These are phyloP conservation scores for Actinomortierella wolfii DNA, from an alignment of 371 early-diverging fungal genomes.

Conservation along the genomic window DNA sequence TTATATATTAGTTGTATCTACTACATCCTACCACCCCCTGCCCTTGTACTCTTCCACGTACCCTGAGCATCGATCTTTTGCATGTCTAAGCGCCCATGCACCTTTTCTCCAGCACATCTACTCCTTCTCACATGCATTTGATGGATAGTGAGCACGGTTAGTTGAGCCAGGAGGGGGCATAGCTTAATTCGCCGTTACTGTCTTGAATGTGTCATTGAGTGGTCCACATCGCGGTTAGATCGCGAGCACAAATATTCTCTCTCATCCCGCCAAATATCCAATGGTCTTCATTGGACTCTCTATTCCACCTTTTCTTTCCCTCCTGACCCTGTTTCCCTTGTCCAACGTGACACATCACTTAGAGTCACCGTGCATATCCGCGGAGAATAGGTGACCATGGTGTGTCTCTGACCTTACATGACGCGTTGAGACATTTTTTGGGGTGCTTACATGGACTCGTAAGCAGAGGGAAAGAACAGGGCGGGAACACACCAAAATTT, in stretches of 20 bases:
- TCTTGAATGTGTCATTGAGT: neutral
- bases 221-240: too few relatives aligned
- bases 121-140: too few relatives aligned
- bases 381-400: neutral
- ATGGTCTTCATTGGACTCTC: too few relatives aligned
- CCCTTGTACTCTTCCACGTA: neutral
- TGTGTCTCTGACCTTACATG: neutral
- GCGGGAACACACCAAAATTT: neutral
- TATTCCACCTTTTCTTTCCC: too few relatives aligned
- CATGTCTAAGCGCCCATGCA: neutral
- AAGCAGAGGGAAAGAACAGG: too few relatives aligned
- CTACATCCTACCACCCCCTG: neutral
- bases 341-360: neutral
- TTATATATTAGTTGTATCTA: neutral
- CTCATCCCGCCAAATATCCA: too few relatives aligned
- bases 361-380: neutral
- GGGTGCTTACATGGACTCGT: neutral
- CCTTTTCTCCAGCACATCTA: neutral
- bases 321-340: slow-evolving; percentile 1
- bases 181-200: neutral
- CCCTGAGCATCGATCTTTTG: neutral
- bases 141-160: neutral
- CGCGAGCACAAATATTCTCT: too few relatives aligned
- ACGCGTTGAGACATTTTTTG: neutral
- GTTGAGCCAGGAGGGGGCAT: neutral